Percentiles rank a stretch among this genome's conserved stretches.
These are phyloP conservation scores for Tetrahymena borealis DNA, from an alignment of 73 alveolate genomes.

Conservation along the genomic window DNA sequence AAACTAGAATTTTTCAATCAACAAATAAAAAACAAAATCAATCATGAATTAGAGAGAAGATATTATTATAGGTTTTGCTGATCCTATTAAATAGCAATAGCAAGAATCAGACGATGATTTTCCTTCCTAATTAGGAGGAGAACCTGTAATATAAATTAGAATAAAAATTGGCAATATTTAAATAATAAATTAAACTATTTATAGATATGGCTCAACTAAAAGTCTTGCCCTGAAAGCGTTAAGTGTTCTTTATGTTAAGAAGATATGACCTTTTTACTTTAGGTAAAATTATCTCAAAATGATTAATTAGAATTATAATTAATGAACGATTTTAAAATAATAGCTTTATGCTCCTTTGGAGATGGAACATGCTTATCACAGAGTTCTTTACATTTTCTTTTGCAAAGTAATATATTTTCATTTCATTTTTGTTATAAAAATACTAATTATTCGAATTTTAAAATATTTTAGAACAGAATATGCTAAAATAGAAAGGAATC, in stretches of 20 bases:
- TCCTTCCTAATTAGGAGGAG: not conserved
- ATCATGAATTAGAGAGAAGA: not conserved
- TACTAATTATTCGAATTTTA: not conserved
- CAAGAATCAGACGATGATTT: not conserved
- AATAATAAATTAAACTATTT: not conserved
- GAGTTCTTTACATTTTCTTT: not conserved
- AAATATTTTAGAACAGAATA: not conserved
- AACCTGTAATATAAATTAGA: not conserved
- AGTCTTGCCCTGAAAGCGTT: not conserved
- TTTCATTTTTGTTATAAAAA: not conserved
- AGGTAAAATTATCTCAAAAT: not conserved
- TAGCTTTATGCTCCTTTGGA: not conserved
- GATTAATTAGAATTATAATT: not conserved
- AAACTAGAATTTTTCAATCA: not conserved
- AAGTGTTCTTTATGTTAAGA: not conserved
- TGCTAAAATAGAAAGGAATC: not conserved
- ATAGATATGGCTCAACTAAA: not conserved
- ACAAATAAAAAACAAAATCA: not conserved
- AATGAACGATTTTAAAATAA: not conserved
- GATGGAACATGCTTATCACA: not conserved
- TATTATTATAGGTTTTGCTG: not conserved
- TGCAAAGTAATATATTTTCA: not conserved
- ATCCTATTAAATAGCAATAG: not conserved
- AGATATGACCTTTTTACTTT: not conserved
- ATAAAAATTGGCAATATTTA: not conserved